A percentile compares a stretch with the other conserved stretches of the same genome.
Conservation (phyloP, 768 basidiomycete genomes). For the Suillus subalutaceus region DNA sequence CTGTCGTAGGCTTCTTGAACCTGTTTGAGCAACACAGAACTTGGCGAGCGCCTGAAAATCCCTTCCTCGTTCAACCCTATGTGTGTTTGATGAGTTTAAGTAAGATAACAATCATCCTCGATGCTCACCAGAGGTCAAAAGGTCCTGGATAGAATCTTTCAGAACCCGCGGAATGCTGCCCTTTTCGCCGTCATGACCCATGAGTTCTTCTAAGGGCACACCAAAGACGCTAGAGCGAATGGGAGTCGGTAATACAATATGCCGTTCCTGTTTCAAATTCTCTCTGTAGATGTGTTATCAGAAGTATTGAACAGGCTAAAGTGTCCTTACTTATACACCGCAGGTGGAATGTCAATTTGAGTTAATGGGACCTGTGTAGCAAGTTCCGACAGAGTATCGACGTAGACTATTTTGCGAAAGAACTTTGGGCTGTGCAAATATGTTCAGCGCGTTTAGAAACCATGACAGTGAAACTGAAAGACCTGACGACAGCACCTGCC, state of each 20-base stretch:
- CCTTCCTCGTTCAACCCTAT: slow-evolving; percentile 71
- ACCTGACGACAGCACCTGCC: slow-evolving; percentile 88
- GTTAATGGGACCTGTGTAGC: slow-evolving; percentile 80
- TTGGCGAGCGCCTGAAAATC: slow-evolving; percentile 82
- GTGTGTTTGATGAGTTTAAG: neutral
- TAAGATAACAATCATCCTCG: neutral
- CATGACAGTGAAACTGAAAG: slow-evolving; percentile 10
- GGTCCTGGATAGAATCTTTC: slow-evolving; percentile 71
- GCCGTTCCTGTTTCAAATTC: slow-evolving; percentile 73
- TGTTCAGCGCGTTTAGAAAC: neutral
- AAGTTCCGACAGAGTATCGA: slow-evolving; percentile 76
- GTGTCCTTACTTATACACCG: slow-evolving; percentile 73
- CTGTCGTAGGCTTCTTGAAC: slow-evolving; percentile 86
- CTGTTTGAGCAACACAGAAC: slow-evolving; percentile 66
- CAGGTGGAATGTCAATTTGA: slow-evolving; percentile 83
- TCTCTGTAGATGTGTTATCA: slow-evolving; percentile 51
- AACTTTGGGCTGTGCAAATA: slow-evolving; percentile 73
- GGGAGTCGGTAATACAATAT: slow-evolving; percentile 67
- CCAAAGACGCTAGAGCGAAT: slow-evolving; percentile 72
- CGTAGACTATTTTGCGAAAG: slow-evolving; percentile 81
- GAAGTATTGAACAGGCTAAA: neutral
- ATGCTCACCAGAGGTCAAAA: slow-evolving; percentile 57
- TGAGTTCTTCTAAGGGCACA: slow-evolving; percentile 78
- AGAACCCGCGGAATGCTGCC: slow-evolving; percentile 82
- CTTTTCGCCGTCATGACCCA: slow-evolving; percentile 85